Evolutionary conservation across 441 rosid genomes (phyloP).

Genomic region (Croton setiger): DNA sequence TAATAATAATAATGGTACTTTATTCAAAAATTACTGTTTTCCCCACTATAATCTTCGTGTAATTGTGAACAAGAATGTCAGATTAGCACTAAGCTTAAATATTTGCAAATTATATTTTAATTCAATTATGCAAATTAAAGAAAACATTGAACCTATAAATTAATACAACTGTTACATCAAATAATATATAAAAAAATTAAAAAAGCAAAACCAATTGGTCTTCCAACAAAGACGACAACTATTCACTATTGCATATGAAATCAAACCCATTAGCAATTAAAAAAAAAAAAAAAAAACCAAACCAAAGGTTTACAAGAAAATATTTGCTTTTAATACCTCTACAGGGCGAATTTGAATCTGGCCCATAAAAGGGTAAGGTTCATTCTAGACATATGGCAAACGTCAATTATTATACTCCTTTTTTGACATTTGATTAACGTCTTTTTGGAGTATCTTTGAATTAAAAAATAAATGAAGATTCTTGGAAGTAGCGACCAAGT

Average conservation of each 20-base stretch:
- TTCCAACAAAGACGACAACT: neutral
- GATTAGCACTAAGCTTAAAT: conserved; percentile 1
- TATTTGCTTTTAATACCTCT: neutral
- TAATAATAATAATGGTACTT: no score
- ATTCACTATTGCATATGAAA: no score
- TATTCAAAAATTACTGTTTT: neutral
- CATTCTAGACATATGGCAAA: neutral
- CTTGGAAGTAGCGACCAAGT: no score
- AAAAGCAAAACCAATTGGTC: no score
- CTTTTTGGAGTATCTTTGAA: conserved; percentile 20
- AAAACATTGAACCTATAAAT: no score
- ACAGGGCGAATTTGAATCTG: neutral
- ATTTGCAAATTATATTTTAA: neutral
- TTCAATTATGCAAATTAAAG: no score
- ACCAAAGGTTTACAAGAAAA: neutral
- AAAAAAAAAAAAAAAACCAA: neutral
- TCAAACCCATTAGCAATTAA: no score
- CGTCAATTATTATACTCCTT: neutral
- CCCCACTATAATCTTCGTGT: neutral
- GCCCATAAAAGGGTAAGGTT: neutral
- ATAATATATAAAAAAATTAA: no score
- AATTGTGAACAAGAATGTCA: no score
- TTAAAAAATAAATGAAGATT: conserved; percentile 10
- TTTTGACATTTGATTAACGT: neutral
- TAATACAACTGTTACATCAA: no score